A percentile compares a stretch with the other conserved stretches of the same genome.
These are phyloP conservation scores for Mariannaea elegans DNA, from an alignment of 2,329 filamentous ascomycete species.

Conservation along the genomic window DNA sequence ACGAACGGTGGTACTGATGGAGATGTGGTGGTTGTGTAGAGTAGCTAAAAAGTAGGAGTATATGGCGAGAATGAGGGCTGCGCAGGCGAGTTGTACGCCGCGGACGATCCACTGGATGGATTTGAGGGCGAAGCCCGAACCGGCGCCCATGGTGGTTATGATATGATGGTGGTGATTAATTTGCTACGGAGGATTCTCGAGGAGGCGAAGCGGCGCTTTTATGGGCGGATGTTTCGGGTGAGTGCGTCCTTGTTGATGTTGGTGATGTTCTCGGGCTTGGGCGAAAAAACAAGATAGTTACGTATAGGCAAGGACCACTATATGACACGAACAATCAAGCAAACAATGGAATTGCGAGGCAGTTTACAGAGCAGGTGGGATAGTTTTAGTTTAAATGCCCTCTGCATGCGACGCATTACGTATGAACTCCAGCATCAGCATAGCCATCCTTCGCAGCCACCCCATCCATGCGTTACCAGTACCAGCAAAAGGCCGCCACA, in stretches of 20 bases:
- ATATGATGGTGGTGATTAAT: not conserved
- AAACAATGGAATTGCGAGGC: no score
- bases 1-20: conserved; percentile 71
- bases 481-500: not conserved
- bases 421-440: not conserved
- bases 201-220: not conserved
- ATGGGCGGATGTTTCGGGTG: not conserved
- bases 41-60: conserved; percentile 87
- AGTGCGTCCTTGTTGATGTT: no score
- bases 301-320: no score
- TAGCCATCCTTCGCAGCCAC: not conserved
- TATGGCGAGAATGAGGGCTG: conserved; percentile 78
- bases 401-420: not conserved
- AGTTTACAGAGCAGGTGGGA: not conserved
- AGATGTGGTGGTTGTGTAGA: conserved; percentile 69
- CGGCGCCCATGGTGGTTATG: conserved; percentile 41
- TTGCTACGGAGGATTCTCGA: not conserved
- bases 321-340: no score
- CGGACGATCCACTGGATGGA: conserved; percentile 76
- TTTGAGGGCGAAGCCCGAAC: conserved; percentile 67
- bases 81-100: conserved; percentile 75
- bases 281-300: no score
- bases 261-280: not conserved
- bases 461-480: no score
- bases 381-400: not conserved